A percentile compares a stretch with the other conserved stretches of the same genome.
phyloP scores from a whole-genome alignment of 2,329 filamentous ascomycete genomes.

The Metarhizium humberi region DNA sequence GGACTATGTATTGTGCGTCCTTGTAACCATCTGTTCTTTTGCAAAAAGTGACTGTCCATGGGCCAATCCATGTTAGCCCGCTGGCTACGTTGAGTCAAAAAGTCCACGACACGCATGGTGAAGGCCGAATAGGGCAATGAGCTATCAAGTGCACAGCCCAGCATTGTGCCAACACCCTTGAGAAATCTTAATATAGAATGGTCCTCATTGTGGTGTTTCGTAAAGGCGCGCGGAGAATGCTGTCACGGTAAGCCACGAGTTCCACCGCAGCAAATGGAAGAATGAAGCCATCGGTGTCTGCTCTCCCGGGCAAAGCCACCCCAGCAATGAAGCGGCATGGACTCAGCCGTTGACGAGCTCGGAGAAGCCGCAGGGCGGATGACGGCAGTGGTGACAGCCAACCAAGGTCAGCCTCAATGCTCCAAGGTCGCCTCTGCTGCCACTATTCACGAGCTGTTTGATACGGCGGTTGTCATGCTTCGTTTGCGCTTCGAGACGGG shows the following conservation, averaged over 20 bases:
- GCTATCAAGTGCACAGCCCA: too few species aligned
- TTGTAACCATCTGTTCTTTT: too few species aligned
- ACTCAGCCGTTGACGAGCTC: neutral
- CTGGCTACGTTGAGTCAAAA: too few species aligned
- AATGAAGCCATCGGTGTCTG: neutral
- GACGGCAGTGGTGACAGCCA: neutral
- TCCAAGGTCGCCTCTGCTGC: neutral
- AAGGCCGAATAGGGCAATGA: too few species aligned
- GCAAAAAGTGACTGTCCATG: too few species aligned
- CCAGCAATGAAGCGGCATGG: neutral
- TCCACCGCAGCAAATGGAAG: neutral
- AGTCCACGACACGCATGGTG: too few species aligned
- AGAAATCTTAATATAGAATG: too few species aligned
- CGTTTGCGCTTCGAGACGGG: neutral
- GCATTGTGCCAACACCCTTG: too few species aligned
- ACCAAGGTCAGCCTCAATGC: neutral
- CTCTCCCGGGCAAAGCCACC: neutral
- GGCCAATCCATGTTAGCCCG: too few species aligned
- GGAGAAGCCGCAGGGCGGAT: neutral
- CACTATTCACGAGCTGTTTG: neutral
- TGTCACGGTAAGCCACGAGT: neutral
- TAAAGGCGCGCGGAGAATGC: neutral
- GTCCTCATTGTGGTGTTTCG: too few species aligned
- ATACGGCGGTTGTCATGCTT: neutral
- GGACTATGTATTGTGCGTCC: too few species aligned